Evolutionary conservation across 2,329 filamentous ascomycete species (phyloP), one percentile per base, ranked within the genome.

Genomic region (Diplodia sapinea): DNA sequence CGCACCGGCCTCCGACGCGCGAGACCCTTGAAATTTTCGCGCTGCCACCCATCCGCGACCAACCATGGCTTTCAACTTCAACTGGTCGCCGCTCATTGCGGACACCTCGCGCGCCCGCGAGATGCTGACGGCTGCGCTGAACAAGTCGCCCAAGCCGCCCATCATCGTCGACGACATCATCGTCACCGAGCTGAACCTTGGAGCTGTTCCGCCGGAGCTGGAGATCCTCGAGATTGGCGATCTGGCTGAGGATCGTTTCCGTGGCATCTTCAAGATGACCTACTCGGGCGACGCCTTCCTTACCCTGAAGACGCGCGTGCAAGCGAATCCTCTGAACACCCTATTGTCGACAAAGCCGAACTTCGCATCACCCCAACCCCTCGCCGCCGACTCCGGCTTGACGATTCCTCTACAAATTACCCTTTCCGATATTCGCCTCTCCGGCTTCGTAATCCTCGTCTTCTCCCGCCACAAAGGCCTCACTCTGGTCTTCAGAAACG

Each of bases 101-200:
- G 95, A 98, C 83, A 94, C 92, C 76, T 88, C 91, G 78, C 91
- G 93, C 74, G 94, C 95, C 63, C 91, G 94, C 79, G 94, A 98
- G 79, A 91, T 98, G 79, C 87, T 99, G 74, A 99, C 95, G 31
- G 90, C 92, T 68, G 95, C 95, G 43, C 86, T 99, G 75, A 99
- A 99, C 86, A 98, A 98, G 82, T 95, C 92, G 66, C 94, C 94
- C 49, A 98, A 98, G 77, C 95, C 95, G 68, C 95, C 95, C 69
- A 98, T 98, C 77, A 99, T 99, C 78, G 95, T 98, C 82, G 95
- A 97, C 86, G 95, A 99, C 81, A 98, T 99, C 82, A 88, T 97
- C 79, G 95, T 99, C 72, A 97, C 93, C 80, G 95, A 99, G 82
- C 87, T 99, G 79, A 99, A 99, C 81, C 87, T 99, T 70, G 95